These are phyloP conservation scores for Pichia membranifaciens DNA, from an alignment of 805 yeast species.

Conservation along the genomic window DNA sequence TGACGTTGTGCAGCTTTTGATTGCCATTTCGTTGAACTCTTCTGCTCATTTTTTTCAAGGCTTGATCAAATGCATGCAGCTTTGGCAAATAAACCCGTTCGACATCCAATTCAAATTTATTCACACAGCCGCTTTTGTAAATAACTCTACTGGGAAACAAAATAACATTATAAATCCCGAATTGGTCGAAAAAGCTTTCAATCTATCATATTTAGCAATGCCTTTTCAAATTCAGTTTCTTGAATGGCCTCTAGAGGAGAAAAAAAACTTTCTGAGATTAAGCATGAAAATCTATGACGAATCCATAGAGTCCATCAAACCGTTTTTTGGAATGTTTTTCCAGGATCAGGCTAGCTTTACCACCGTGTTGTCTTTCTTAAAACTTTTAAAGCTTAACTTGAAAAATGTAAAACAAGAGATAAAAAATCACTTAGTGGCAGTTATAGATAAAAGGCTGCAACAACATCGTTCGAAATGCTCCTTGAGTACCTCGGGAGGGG, in stretches of 20 bases:
- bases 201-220: conserved; percentile 24
- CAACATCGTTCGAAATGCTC: conserved; percentile 11
- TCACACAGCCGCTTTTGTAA: conserved; percentile 7
- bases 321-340: conserved; percentile 17
- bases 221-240: conserved; percentile 19
- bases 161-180: conserved; percentile 16
- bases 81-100: conserved; percentile 32
- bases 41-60: conserved; percentile 21
- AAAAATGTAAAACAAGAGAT: conserved; percentile 14
- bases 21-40: conserved; percentile 18
- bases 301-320: conserved; percentile 11
- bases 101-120: conserved; percentile 16
- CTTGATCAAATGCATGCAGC: conserved; percentile 24
- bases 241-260: conserved; percentile 25
- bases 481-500: conserved; percentile 11
- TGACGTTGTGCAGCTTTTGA: conserved; percentile 10
- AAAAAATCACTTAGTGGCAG: conserved; percentile 7
- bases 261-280: conserved; percentile 12
- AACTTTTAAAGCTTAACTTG: conserved; percentile 16
- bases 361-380: conserved; percentile 17
- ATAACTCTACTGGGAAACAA: conserved; percentile 9
- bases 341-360: conserved; percentile 20
- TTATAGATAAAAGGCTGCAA: conserved; percentile 13
- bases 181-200: conserved; percentile 20
- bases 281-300: conserved; percentile 16